phyloP scores from a whole-genome alignment of 306 rosid species.

The Gastrolobium villosum region DNA sequence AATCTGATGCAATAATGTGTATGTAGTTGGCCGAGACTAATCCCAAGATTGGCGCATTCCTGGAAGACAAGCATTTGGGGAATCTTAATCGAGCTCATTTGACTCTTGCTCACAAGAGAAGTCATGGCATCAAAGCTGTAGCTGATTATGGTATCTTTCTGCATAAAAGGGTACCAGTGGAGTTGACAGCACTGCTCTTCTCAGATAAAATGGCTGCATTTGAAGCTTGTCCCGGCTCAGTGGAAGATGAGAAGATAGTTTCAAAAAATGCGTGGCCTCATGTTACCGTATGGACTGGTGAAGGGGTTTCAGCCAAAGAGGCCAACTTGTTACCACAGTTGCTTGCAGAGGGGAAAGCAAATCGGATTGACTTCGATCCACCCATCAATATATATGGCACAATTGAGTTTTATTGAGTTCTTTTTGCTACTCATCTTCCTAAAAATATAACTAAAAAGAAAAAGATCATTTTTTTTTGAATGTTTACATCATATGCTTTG shows the following conservation, averaged over 20 bases:
- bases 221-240: constrained; percentile 79
- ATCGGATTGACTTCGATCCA: constrained; percentile 71
- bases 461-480: neutral
- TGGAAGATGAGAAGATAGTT: constrained; percentile 75
- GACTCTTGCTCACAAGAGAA: constrained; percentile 96
- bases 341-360: constrained; percentile 78
- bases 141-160: constrained; percentile 78
- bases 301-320: constrained; percentile 84
- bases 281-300: constrained; percentile 81
- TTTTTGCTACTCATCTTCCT: constrained; percentile 32
- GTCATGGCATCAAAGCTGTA: constrained; percentile 87
- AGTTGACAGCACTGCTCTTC: constrained; percentile 76
- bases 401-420: constrained; percentile 66
- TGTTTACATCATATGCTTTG: neutral
- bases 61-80: constrained; percentile 61
- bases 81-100: constrained; percentile 69
- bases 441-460: neutral
- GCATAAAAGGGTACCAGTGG: constrained; percentile 69
- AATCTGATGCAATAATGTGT: constrained; percentile 41
- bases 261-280: constrained; percentile 90
- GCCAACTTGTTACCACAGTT: constrained; percentile 77
- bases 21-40: constrained; percentile 70
- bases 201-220: constrained; percentile 84
- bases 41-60: constrained; percentile 64
- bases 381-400: constrained; percentile 64